Percentiles rank a stretch among this genome's conserved stretches.
These are phyloP conservation scores for Neoboletus magnificus DNA, from an alignment of 768 basidiomycete species.

Conservation along the genomic window DNA sequence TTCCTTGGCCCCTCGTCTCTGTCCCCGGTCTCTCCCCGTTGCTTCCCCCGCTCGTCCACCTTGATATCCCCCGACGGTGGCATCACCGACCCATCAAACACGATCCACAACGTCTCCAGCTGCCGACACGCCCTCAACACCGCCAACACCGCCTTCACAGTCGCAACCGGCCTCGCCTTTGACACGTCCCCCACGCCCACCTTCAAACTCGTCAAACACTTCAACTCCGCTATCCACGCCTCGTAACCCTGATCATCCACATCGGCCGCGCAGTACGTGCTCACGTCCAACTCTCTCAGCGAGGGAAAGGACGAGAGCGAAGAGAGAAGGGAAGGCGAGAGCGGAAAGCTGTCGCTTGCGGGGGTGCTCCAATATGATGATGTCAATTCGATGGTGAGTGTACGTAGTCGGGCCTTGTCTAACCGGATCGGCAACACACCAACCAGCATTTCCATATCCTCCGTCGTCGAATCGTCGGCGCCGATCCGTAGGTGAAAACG, in stretches of 20 bases:
- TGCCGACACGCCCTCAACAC: slow-evolving; percentile 19
- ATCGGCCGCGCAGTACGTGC: slow-evolving; percentile 16
- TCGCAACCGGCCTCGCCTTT: slow-evolving; percentile 18
- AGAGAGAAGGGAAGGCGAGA: slow-evolving; percentile 12
- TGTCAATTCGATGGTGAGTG: slow-evolving; percentile 21
- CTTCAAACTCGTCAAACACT: slow-evolving; percentile 14
- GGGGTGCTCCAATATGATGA: slow-evolving; percentile 28
- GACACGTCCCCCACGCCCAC: slow-evolving; percentile 19
- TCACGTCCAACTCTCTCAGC: slow-evolving; percentile 19
- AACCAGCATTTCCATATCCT: slow-evolving; percentile 16
- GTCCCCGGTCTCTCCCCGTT: neutral
- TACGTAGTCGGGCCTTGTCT: slow-evolving; percentile 7
- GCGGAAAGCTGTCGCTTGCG: slow-evolving; percentile 21
- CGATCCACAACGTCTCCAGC: slow-evolving; percentile 19
- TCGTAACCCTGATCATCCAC: slow-evolving; percentile 19
- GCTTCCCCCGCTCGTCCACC: neutral
- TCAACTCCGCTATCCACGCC: slow-evolving; percentile 14
- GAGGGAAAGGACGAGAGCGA: slow-evolving; percentile 15
- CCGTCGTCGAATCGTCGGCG: slow-evolving; percentile 23
- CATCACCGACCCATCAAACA: slow-evolving; percentile 19
- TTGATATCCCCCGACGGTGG: neutral
- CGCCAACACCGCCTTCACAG: slow-evolving; percentile 15
- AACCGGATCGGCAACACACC: slow-evolving; percentile 9
- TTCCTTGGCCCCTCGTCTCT: neutral
- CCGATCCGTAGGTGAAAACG: slow-evolving; percentile 22